phyloP scores from a whole-genome alignment of 345 rosid species.

The Acer saccharum region DNA sequence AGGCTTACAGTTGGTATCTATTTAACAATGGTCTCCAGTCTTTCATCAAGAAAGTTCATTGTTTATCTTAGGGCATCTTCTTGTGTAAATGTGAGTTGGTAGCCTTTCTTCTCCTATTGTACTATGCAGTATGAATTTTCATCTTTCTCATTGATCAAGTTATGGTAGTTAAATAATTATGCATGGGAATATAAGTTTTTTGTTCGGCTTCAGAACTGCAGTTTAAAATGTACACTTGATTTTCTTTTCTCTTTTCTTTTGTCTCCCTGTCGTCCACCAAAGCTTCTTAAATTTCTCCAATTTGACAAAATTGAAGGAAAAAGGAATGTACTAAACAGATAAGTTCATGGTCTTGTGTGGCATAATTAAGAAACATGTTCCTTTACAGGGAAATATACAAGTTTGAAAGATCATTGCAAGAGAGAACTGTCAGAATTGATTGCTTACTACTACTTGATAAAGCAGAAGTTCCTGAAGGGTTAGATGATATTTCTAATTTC shows the following conservation, averaged over 20 bases:
- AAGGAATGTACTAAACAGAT: background rate
- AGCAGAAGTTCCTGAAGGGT: conserved; percentile 52
- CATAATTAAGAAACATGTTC: background rate
- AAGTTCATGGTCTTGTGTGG: background rate
- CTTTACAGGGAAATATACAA: conserved; percentile 65
- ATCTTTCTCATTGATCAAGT: background rate
- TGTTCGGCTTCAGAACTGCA: background rate
- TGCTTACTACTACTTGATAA: conserved; percentile 67
- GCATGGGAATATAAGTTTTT: background rate
- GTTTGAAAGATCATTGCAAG: conserved; percentile 45
- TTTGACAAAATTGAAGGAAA: background rate
- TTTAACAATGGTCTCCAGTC: background rate
- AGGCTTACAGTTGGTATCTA: background rate
- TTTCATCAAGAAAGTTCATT: background rate
- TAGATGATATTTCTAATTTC: conserved; percentile 37
- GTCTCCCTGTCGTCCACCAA: too few species aligned
- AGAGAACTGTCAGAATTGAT: conserved; percentile 43
- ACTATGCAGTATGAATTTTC: background rate
- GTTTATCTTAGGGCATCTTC: background rate
- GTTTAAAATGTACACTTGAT: background rate
- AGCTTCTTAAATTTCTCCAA: too few species aligned
- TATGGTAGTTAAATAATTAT: background rate
- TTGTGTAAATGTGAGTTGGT: background rate
- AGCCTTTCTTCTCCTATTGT: background rate
- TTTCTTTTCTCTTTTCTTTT: background rate